phyloP scores from a whole-genome alignment of 345 rosid species.

The Syzygium jambos region DNA sequence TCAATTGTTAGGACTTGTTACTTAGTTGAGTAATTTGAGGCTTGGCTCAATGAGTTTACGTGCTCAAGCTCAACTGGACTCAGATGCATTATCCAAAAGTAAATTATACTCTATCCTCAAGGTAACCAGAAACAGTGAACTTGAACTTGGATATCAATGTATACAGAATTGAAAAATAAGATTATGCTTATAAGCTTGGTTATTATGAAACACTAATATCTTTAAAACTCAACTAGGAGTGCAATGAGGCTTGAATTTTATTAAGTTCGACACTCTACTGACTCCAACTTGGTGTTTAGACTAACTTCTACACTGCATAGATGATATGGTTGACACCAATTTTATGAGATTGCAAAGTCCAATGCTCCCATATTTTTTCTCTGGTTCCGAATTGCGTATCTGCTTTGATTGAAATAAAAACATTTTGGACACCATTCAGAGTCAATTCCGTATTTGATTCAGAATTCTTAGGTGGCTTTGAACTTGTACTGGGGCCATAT shows the following conservation, averaged over 20 bases:
- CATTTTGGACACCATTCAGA: not conserved
- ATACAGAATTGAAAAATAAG: not conserved
- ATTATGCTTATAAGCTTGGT: not conserved
- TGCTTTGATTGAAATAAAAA: not conserved
- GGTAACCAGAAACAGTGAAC: not conserved
- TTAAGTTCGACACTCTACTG: not conserved
- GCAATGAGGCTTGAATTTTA: not conserved
- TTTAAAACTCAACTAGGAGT: not conserved
- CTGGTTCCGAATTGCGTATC: not conserved
- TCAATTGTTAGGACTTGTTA: not conserved
- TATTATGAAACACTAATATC: not conserved
- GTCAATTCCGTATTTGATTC: not conserved
- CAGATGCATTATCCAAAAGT: not conserved
- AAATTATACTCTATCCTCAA: not conserved
- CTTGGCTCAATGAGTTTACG: not conserved
- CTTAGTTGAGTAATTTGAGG: not conserved
- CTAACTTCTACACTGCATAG: not conserved
- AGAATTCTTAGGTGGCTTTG: not conserved
- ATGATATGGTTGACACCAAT: not conserved
- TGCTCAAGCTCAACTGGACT: not conserved
- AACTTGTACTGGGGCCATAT: not conserved
- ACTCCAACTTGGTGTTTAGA: not conserved
- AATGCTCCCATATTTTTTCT: not conserved
- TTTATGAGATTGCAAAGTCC: not conserved
- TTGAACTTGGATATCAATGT: not conserved